These are phyloP conservation scores for Microsporum canis DNA, from an alignment of 2,329 filamentous ascomycete species.

Conservation along the genomic window DNA sequence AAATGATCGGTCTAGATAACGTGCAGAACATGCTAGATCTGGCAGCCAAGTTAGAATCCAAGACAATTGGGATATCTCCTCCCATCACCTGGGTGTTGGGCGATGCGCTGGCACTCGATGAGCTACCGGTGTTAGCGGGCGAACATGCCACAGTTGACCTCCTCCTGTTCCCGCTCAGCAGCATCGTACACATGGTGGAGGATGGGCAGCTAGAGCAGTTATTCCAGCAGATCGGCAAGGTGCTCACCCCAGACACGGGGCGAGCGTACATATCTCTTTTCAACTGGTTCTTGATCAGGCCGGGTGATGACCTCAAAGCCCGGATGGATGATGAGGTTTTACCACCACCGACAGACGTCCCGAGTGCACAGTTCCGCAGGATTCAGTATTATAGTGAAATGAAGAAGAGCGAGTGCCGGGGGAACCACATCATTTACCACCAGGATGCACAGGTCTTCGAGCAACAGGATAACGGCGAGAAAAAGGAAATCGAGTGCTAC, in stretches of 20 bases:
- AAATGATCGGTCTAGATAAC: neutral
- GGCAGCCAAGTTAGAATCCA: neutral
- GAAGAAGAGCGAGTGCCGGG: neutral
- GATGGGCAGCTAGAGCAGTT: neutral
- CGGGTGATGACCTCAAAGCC: neutral
- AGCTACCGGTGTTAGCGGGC: neutral
- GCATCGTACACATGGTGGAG: neutral
- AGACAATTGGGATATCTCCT: neutral
- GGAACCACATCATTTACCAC: neutral
- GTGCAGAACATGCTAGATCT: neutral
- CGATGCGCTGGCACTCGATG: neutral
- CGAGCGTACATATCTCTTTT: neutral
- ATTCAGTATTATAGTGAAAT: neutral
- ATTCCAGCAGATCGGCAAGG: neutral
- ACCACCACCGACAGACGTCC: neutral
- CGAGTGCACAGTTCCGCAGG: neutral
- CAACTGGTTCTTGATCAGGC: neutral
- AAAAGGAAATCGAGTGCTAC: neutral
- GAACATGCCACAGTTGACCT: neutral
- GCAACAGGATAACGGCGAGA: neutral
- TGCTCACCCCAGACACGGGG: neutral
- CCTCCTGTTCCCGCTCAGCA: neutral
- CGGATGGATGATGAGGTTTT: neutral
- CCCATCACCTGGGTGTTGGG: neutral
- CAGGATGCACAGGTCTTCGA: neutral